Evolutionary conservation across 768 basidiomycete species (phyloP).

Genomic region (Phanerodontia chrysosporium): DNA sequence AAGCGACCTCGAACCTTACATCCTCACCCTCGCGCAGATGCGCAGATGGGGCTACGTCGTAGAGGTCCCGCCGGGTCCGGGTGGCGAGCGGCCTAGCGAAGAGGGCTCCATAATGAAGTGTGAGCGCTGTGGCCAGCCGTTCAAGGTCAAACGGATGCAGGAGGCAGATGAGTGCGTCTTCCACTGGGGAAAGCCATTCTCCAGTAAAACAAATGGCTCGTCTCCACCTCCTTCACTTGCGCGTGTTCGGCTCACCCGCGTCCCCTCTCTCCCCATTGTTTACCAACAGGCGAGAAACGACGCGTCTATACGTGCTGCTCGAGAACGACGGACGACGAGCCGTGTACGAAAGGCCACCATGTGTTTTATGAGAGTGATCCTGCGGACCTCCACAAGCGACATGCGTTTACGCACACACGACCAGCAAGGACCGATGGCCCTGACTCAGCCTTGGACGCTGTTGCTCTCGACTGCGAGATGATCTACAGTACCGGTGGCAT

Average conservation of each 20-base stretch:
- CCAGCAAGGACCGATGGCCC: conserved; percentile 16
- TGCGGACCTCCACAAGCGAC: conserved; percentile 64
- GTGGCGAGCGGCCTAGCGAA: conserved; percentile 59
- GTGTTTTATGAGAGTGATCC: conserved; percentile 82
- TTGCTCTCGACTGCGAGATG: conserved; percentile 96
- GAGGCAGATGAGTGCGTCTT: conserved; percentile 63
- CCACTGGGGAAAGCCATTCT: conserved; percentile 79
- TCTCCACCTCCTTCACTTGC: conserved; percentile 7
- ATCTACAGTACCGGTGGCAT: conserved; percentile 91
- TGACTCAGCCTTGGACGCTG: conserved; percentile 61
- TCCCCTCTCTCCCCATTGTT: not conserved
- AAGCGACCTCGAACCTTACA: conserved; percentile 48
- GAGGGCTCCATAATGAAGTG: conserved; percentile 60
- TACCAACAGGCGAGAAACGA: conserved; percentile 54
- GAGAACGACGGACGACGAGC: conserved; percentile 52
- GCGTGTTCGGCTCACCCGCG: not conserved
- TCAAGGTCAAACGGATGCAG: conserved; percentile 58
- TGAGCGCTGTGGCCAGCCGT: conserved; percentile 73
- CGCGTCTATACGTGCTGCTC: conserved; percentile 80
- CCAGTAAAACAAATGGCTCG: conserved; percentile 62
- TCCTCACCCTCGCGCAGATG: conserved; percentile 57
- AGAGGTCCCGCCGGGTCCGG: conserved; percentile 61
- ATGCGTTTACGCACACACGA: conserved; percentile 59
- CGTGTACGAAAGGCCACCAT: conserved; percentile 79
- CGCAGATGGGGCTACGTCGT: conserved; percentile 66